Conservation (phyloP, 495 filamentous ascomycete species). For the Lasiosphaeris hirsuta region DNA sequence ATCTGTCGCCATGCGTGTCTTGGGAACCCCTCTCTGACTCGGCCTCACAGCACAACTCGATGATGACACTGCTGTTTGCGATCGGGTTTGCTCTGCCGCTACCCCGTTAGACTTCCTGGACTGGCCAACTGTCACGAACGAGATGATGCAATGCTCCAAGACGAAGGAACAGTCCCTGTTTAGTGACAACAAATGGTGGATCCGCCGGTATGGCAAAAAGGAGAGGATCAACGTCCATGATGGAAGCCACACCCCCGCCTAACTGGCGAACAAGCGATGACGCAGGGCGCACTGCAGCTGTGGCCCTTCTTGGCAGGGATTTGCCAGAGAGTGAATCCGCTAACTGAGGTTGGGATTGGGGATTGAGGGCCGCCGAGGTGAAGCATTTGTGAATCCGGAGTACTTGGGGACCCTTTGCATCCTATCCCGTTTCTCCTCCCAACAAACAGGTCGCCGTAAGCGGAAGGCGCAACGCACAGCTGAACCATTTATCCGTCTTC, state of each 20-base stretch:
- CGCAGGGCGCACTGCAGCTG: slow-evolving; percentile 4
- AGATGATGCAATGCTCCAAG: not conserved
- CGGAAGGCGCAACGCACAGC: too few relatives aligned
- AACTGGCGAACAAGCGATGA: slow-evolving; percentile 12
- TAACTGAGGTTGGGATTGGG: not conserved
- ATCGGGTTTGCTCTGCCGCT: not conserved
- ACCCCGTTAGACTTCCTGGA: not conserved
- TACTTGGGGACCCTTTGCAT: too few relatives aligned
- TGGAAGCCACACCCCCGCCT: not conserved
- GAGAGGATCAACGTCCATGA: not conserved
- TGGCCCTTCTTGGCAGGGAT: slow-evolving; percentile 10
- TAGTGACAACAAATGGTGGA: not conserved
- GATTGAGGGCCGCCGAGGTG: too few relatives aligned
- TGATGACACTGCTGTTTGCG: not conserved
- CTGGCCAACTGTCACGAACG: not conserved
- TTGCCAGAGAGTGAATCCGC: not conserved
- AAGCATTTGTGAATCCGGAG: too few relatives aligned
- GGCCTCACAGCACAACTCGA: not conserved
- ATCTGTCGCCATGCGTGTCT: too few relatives aligned
- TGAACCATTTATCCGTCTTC: too few relatives aligned
- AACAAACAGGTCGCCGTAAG: too few relatives aligned
- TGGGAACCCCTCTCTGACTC: too few relatives aligned
- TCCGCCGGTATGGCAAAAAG: slow-evolving; percentile 3
- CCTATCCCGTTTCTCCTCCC: too few relatives aligned
- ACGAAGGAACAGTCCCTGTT: too few relatives aligned